Evolutionary conservation across 179 eudicot species (phyloP), one percentile per base, ranked within the genome.

Genomic region (Actinidia polygama): DNA sequence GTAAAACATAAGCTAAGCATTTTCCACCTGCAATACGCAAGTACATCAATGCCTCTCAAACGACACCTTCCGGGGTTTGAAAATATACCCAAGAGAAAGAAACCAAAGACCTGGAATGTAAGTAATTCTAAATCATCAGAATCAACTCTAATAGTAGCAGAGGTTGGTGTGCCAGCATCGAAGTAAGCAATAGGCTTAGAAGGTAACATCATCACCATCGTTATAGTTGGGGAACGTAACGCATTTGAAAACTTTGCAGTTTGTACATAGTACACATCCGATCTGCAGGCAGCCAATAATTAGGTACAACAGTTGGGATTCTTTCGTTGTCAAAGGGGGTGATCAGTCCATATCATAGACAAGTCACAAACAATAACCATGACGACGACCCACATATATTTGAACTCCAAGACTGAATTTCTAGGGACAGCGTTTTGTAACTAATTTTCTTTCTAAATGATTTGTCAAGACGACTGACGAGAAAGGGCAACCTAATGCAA

Each of bases 181-280:
- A 55, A 44, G 55, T 58, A 40, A 81, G 46, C 58, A 26, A 36
- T 75, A 80, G 77, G 82, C 51, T 89, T 81, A 89, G 74, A 83
- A 81, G n/a, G 40, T 87, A 50, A 89, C 86, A 61, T 85, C 84
- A 54, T 86, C 86, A 50, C 92, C 93, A 79, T 95, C 98, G 83
- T 70, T 86, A 59, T 79, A 44, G 86, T 92, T 91, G 16, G 98
- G 98, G 77, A 95, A 94, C 21, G 98, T 92, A 62, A 95, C 93
- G 80, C 98, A 94, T 84, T 90, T 95, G 88, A 86, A 95, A 49
- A 95, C 98, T 88, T 95, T 95, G 92, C 98, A 95, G 84, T 91
- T 95, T 46, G 94, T 59, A 75, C 98, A 95, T 79, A 94, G 82
- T 69, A 88, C 66, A 78, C 86, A 92, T 68, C 98, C 98, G 80